Conservation (phyloP, 495 filamentous ascomycete species). For the Pseudotulostoma volvatum region DNA sequence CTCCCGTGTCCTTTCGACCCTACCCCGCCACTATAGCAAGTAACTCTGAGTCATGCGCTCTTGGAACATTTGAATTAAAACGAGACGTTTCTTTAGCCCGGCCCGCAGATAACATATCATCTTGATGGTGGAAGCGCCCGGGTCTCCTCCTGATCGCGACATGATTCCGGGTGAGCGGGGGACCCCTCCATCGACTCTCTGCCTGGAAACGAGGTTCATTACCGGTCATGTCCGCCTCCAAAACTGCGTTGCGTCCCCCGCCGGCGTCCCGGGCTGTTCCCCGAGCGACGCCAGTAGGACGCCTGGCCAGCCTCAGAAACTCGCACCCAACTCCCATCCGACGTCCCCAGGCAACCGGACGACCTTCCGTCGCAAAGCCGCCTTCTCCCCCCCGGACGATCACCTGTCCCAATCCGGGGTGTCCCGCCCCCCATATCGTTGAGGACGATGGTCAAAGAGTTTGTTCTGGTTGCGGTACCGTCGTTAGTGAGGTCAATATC, state of each 20-base stretch:
- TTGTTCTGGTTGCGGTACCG: slow-evolving; percentile 69
- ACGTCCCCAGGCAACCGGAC: slow-evolving; percentile 21
- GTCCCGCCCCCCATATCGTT: slow-evolving; percentile 31
- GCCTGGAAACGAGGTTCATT: no score
- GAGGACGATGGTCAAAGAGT: slow-evolving; percentile 41
- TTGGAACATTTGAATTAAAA: no score
- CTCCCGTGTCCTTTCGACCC: no score
- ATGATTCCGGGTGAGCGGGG: no score
- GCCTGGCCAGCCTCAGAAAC: slow-evolving; percentile 26
- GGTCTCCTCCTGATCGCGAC: no score
- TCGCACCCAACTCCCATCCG: slow-evolving; percentile 21
- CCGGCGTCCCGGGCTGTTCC: slow-evolving; percentile 17
- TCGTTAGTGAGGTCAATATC: slow-evolving; percentile 69
- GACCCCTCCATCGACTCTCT: no score
- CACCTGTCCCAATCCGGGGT: slow-evolving; percentile 32
- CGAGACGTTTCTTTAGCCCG: no score
- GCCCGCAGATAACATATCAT: no score
- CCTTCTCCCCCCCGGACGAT: slow-evolving; percentile 27
- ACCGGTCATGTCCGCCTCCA: slow-evolving; percentile 17
- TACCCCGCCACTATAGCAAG: no score
- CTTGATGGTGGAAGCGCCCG: no score
- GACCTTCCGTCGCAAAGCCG: slow-evolving; percentile 18
- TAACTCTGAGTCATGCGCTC: no score
- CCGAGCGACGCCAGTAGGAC: slow-evolving; percentile 21
- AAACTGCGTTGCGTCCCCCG: slow-evolving; percentile 18